Conservation (phyloP, 805 yeast species). For the Helenozyma rhizophorensis region DNA sequence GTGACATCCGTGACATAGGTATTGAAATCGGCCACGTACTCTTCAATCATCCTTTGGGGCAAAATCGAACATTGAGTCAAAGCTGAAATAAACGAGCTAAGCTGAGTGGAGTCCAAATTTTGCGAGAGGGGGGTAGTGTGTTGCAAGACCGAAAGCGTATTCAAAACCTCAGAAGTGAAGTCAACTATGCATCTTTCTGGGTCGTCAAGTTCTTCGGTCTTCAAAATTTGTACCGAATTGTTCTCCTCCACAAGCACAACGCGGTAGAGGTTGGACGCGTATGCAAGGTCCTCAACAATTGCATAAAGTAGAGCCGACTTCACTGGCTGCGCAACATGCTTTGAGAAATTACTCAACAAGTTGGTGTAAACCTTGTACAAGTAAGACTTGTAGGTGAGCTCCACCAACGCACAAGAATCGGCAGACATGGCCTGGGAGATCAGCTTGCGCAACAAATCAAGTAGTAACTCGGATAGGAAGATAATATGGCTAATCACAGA, state of each 20-base stretch:
- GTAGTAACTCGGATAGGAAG: slow-evolving; percentile 5
- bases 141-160: slow-evolving; percentile 28
- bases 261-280: slow-evolving; percentile 11
- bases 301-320: slow-evolving; percentile 12
- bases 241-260: slow-evolving; percentile 10
- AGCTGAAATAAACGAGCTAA: slow-evolving; percentile 16
- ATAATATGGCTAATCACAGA: slow-evolving; percentile 29
- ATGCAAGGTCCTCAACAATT: slow-evolving; percentile 22
- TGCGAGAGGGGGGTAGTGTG: slow-evolving; percentile 18
- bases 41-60: slow-evolving; percentile 38
- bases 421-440: not conserved
- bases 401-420: slow-evolving; percentile 7
- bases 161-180: slow-evolving; percentile 29
- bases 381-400: slow-evolving; percentile 22
- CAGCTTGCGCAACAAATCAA: slow-evolving; percentile 4
- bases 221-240: slow-evolving; percentile 1
- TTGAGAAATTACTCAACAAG: slow-evolving; percentile 26
- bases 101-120: slow-evolving; percentile 11
- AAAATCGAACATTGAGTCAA: slow-evolving; percentile 38
- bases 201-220: slow-evolving; percentile 16
- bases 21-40: slow-evolving; percentile 61
- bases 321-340: slow-evolving; percentile 16
- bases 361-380: slow-evolving; percentile 23
- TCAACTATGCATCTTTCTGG: slow-evolving; percentile 15
- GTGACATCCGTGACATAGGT: slow-evolving; percentile 68